A percentile compares a stretch with the other conserved stretches of the same genome.
Evolutionary conservation across 192 early-diverging fungal species (phyloP).

Genomic region (Coemansia sp.): DNA sequence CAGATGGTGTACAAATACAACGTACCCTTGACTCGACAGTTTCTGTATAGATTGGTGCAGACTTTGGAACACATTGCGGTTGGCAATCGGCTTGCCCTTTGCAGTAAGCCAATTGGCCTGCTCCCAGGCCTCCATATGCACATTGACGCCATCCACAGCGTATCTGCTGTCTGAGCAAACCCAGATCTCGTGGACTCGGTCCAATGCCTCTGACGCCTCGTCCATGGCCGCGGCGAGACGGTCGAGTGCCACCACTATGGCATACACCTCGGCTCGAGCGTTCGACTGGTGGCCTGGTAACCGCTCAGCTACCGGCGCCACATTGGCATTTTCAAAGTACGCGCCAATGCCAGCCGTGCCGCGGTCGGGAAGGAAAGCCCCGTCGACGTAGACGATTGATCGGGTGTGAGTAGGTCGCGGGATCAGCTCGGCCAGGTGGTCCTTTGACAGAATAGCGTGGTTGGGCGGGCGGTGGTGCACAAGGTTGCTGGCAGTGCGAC

Average conservation of each 20-base stretch:
- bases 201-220: neutral
- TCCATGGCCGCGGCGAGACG: neutral
- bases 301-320: constrained; percentile 30
- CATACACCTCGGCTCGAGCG: constrained; percentile 43
- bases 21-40: constrained; percentile 19
- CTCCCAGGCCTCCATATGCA: constrained; percentile 44
- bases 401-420: constrained; percentile 17
- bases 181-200: constrained; percentile 29
- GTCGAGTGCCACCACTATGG: constrained; percentile 25
- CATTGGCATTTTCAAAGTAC: constrained; percentile 22
- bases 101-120: constrained; percentile 29
- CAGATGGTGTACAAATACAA: constrained; percentile 47
- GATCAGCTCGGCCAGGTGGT: constrained; percentile 47
- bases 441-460: constrained; percentile 34
- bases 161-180: constrained; percentile 51
- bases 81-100: constrained; percentile 46
- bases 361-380: constrained; percentile 35
- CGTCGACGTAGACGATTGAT: constrained; percentile 36
- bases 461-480: constrained; percentile 35
- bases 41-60: constrained; percentile 13
- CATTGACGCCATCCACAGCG: constrained; percentile 48
- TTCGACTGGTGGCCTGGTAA: constrained; percentile 34
- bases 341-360: constrained; percentile 41
- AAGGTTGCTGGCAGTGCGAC: constrained; percentile 17
- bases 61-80: constrained; percentile 34